These are phyloP conservation scores for Martensiomyces pterosporus DNA, from an alignment of 192 early-diverging fungal species.

Conservation along the genomic window DNA sequence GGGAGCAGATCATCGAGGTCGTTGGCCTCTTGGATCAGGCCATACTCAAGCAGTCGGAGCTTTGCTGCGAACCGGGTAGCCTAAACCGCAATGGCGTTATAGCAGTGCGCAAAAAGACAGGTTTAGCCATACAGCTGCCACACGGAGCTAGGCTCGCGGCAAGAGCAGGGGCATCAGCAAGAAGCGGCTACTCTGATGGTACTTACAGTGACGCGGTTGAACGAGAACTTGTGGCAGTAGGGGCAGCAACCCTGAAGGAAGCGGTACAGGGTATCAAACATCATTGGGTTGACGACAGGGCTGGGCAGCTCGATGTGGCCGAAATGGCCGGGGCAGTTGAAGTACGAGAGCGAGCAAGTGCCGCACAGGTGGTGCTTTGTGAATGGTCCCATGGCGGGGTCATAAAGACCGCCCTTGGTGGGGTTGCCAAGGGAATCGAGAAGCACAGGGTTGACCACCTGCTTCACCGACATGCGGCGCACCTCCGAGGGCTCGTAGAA, in stretches of 20 bases:
- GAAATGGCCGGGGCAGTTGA: slow-evolving; percentile 91
- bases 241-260: slow-evolving; percentile 81
- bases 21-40: slow-evolving; percentile 79
- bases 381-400: slow-evolving; percentile 90
- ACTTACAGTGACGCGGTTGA: slow-evolving; percentile 43
- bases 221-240: slow-evolving; percentile 83
- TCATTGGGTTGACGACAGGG: slow-evolving; percentile 89
- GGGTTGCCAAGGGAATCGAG: slow-evolving; percentile 91
- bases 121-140: too few species aligned
- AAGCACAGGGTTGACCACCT: slow-evolving; percentile 81
- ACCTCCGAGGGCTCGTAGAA: slow-evolving; percentile 87
- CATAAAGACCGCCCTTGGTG: slow-evolving; percentile 87
- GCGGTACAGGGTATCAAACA: slow-evolving; percentile 87
- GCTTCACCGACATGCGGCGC: slow-evolving; percentile 89
- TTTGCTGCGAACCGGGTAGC: slow-evolving; percentile 64
- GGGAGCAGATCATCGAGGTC: slow-evolving; percentile 66
- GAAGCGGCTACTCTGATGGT: neutral
- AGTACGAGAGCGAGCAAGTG: slow-evolving; percentile 79
- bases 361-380: slow-evolving; percentile 73
- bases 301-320: slow-evolving; percentile 91
- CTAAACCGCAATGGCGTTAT: slow-evolving; percentile 13
- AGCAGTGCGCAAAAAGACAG: neutral
- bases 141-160: too few species aligned
- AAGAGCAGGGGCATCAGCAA: neutral
- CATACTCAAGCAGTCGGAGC: slow-evolving; percentile 78